Base-by-base conservation (phyloP, 2,329 filamentous ascomycete species). In the Ascochyta pisi region DNA sequence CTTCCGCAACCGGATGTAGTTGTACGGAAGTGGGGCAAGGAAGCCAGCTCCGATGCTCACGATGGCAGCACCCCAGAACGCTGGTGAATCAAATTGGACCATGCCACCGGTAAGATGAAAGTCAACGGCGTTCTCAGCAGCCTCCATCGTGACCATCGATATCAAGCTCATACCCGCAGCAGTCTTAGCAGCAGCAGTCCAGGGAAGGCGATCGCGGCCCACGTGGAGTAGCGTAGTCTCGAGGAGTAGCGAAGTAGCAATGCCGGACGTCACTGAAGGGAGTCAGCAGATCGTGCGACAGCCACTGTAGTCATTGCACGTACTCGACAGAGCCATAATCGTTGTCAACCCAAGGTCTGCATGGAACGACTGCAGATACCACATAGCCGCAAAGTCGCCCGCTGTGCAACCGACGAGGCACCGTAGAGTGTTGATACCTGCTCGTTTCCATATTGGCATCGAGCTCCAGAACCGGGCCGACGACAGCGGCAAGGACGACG, bases 141-240 rank as follows among this genome's bases (percentile, higher is more conserved):
- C 58, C 64, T 86, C 83, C 83, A 86, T 86, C 0, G 83, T 82
- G 2, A 84, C 9, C 84, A 86, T 86, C 0, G 83, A 85, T 9
- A 85, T 80, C 43, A 84, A 69, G 54, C 83, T 85, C 84, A 86
- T 86, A 0, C 84, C 84, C 22, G 80, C 78, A 0, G 84, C 84
- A 0, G 83, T 85, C 40, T 75, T 80, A 3, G 74, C 76, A 0
- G 84, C 83, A 0, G 62, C 64, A 0, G 63, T 52, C 82, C 81
- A 84, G 0, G 79, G 60, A 0, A 86, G 69, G 7, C 70, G 65
- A 49, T 86, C 83, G 1, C 73, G 75, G 0, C 83, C 83, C 0
- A 76, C 61, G 0, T 76, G 77, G 1, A 86, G 78, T 3, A 86
- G 74, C 0, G 79, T 62, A 0, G 83, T 85, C 64, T 86, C 83